Evolutionary conservation across 1,139 yeast species (phyloP).

Genomic region (Protomyces gravidus): DNA sequence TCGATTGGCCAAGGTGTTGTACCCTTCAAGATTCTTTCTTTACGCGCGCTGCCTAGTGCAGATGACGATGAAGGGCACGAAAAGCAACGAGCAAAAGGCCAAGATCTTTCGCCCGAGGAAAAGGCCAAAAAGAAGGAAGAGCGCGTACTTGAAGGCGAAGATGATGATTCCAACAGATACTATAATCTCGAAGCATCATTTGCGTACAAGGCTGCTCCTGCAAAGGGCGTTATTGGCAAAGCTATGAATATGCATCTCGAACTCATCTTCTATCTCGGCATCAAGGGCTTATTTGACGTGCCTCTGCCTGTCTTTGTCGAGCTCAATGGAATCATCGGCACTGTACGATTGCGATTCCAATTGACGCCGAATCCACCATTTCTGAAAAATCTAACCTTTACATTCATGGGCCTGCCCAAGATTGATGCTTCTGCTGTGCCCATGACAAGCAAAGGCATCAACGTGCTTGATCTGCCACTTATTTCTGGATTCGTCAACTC

Average conservation of each 20-base stretch:
- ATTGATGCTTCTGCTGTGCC: slow-evolving; percentile 30
- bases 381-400: slow-evolving; percentile 25
- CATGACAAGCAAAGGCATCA: slow-evolving; percentile 28
- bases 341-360: slow-evolving; percentile 27
- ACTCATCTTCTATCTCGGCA: slow-evolving; percentile 28
- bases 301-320: slow-evolving; percentile 30
- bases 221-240: slow-evolving; percentile 21
- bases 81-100: slow-evolving; percentile 6
- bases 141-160: slow-evolving; percentile 24
- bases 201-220: slow-evolving; percentile 28
- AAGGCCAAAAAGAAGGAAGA: slow-evolving; percentile 21
- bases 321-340: slow-evolving; percentile 29
- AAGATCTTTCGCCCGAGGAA: slow-evolving; percentile 10
- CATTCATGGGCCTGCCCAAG: slow-evolving; percentile 30
- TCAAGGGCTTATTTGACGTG: slow-evolving; percentile 26
- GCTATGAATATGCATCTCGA: slow-evolving; percentile 29
- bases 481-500: slow-evolving; percentile 29
- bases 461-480: slow-evolving; percentile 28
- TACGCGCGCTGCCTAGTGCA: slow-evolving; percentile 27
- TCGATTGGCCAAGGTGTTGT: slow-evolving; percentile 27
- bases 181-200: slow-evolving; percentile 29
- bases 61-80: slow-evolving; percentile 22
- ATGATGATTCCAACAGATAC: slow-evolving; percentile 16
- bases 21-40: slow-evolving; percentile 28
- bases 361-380: slow-evolving; percentile 29